A percentile compares a stretch with the other conserved stretches of the same genome.
phyloP scores from a whole-genome alignment of 352 stramenopile species.

The Pythium rhizo-oryzae region DNA sequence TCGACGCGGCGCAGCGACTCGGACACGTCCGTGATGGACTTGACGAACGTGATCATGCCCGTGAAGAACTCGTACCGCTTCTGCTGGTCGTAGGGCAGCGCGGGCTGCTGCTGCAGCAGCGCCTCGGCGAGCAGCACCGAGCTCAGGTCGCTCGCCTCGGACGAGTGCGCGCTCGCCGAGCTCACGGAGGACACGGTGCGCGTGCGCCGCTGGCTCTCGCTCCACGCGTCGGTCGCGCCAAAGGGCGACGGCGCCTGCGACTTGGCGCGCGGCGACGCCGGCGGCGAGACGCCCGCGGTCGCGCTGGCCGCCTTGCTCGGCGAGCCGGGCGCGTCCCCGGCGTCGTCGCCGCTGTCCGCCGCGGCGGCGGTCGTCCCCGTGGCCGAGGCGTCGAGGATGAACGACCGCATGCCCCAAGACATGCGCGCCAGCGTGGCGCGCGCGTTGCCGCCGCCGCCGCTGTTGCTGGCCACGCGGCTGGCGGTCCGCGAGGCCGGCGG shows the following conservation, averaged over 20 bases:
- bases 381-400: slow-evolving; percentile 61
- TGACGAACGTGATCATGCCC: slow-evolving; percentile 81
- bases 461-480: slow-evolving; percentile 17
- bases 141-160: slow-evolving; percentile 22
- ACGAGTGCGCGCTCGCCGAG: slow-evolving; percentile 29
- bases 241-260: slow-evolving; percentile 13
- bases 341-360: neutral
- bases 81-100: slow-evolving; percentile 40
- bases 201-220: slow-evolving; percentile 25
- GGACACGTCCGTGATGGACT: slow-evolving; percentile 80
- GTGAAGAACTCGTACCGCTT: slow-evolving; percentile 81
- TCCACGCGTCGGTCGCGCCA: slow-evolving; percentile 26
- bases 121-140: slow-evolving; percentile 19
- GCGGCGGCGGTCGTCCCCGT: neutral
- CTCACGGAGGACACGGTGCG: slow-evolving; percentile 27
- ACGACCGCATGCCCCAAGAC: slow-evolving; percentile 75
- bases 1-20: slow-evolving; percentile 75
- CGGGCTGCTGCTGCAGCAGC: slow-evolving; percentile 27
- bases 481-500: slow-evolving; percentile 36
- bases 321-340: neutral
- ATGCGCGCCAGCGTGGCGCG: slow-evolving; percentile 56
- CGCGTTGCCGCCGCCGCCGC: neutral
- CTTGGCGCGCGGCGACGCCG: slow-evolving; percentile 9
- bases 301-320: slow-evolving; percentile 14
- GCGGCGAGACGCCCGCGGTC: neutral